Evolutionary conservation across 2,329 filamentous ascomycete species (phyloP).

Genomic region (Onygenales sp.): DNA sequence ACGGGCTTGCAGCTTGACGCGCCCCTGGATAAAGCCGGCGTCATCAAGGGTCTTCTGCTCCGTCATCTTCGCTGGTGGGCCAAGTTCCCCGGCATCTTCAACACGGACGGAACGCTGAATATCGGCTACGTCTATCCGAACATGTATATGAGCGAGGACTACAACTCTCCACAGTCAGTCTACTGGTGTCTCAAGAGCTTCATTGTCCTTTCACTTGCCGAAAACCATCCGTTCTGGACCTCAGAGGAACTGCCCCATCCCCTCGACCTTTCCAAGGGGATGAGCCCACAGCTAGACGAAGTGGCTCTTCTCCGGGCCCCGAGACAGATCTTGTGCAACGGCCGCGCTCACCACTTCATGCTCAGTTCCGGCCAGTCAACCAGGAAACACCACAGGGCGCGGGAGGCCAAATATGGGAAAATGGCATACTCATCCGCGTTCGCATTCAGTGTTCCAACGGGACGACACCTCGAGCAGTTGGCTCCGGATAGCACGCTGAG

Average conservation of each 20-base stretch:
- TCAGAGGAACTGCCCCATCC: conserved; percentile 30
- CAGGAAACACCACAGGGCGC: conserved; percentile 30
- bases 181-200: conserved; percentile 48
- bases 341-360: conserved; percentile 33
- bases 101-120: conserved; percentile 40
- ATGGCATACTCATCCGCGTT: conserved; percentile 43
- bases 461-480: conserved; percentile 28
- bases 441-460: conserved; percentile 35
- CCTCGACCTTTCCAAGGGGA: conserved; percentile 7
- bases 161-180: conserved; percentile 47
- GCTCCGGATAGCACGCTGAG: conserved; percentile 32
- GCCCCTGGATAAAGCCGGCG: conserved; percentile 29
- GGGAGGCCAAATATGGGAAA: conserved; percentile 39
- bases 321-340: conserved; percentile 38
- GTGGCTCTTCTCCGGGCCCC: conserved; percentile 20
- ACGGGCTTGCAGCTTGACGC: conserved; percentile 31
- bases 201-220: conserved; percentile 29
- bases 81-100: conserved; percentile 35
- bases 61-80: conserved; percentile 45
- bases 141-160: conserved; percentile 48
- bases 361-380: conserved; percentile 34
- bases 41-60: conserved; percentile 40
- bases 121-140: conserved; percentile 41
- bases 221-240: conserved; percentile 38
- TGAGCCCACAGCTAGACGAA: background rate